Evolutionary conservation across 345 rosid species (phyloP).

Genomic region (Aethionema arabicum): DNA sequence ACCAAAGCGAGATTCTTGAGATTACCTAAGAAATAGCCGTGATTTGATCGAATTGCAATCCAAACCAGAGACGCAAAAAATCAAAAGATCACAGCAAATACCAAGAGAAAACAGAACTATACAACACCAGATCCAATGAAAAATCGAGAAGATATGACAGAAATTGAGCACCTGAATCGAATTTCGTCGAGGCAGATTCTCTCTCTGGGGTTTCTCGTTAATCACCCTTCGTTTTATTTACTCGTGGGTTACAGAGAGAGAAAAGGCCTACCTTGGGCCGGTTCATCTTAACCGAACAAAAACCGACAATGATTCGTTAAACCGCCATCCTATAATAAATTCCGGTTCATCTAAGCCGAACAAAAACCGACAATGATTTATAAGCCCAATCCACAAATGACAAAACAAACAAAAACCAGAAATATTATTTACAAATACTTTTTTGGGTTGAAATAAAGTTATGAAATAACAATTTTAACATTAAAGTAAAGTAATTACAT

Average conservation of each 20-base stretch:
- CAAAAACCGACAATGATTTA: no score
- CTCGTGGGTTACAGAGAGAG: slow-evolving; percentile 13
- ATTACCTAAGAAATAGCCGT: background rate
- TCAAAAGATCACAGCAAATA: slow-evolving; percentile 1
- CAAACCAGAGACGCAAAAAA: slow-evolving; percentile 12
- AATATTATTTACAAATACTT: no score
- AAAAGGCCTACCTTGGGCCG: slow-evolving; percentile 17
- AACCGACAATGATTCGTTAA: slow-evolving; percentile 1
- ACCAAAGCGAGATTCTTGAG: background rate
- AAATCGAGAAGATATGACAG: background rate
- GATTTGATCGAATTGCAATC: slow-evolving; percentile 22
- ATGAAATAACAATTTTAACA: no score
- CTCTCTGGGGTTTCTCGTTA: slow-evolving; percentile 27
- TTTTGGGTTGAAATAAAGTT: no score
- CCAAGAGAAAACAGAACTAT: background rate
- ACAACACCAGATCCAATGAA: slow-evolving; percentile 32
- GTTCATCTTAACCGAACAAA: slow-evolving; percentile 29
- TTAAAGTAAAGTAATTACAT: no score
- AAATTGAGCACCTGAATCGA: slow-evolving; percentile 30
- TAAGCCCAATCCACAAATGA: background rate
- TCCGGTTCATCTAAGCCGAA: slow-evolving; percentile 34
- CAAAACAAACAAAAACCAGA: no score
- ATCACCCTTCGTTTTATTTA: slow-evolving; percentile 14
- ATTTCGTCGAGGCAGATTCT: slow-evolving; percentile 27
- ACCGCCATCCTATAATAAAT: slow-evolving; percentile 1